Conservation (phyloP, 805 yeast genomes). For the Torulaspora quercuum region DNA sequence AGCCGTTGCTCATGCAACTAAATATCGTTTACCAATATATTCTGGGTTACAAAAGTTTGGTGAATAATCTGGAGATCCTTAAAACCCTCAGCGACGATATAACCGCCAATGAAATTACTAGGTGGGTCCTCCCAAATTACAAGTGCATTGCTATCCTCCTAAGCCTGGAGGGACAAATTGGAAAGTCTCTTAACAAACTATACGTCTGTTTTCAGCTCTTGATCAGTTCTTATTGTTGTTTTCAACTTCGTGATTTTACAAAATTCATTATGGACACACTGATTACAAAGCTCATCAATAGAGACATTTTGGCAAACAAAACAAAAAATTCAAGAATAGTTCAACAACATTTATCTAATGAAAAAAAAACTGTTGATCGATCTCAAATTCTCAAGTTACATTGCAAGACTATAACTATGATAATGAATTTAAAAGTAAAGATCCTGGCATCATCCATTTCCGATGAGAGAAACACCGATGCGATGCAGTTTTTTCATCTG, state of each 20-base stretch:
- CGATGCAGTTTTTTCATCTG: constrained; percentile 8
- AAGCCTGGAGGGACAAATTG: neutral
- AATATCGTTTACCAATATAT: constrained; percentile 10
- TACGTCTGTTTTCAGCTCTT: constrained; percentile 22
- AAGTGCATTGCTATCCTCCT: constrained; percentile 8
- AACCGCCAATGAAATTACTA: constrained; percentile 13
- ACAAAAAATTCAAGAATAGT: constrained; percentile 11
- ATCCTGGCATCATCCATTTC: neutral
- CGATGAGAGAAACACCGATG: constrained; percentile 2
- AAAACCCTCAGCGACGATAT: constrained; percentile 19
- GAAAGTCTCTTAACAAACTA: constrained; percentile 9
- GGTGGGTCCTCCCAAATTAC: constrained; percentile 22
- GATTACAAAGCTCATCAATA: constrained; percentile 9
- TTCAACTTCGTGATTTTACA: constrained; percentile 1
- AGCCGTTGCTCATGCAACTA: constrained; percentile 9
- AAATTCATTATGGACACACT: constrained; percentile 10
- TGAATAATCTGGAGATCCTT: constrained; percentile 12
- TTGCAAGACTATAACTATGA: constrained; percentile 9
- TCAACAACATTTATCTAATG: constrained; percentile 5
- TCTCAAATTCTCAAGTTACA: constrained; percentile 9
- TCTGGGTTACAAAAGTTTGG: constrained; percentile 1
- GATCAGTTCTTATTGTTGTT: constrained; percentile 21
- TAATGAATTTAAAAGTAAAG: constrained; percentile 12
- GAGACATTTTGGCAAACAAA: constrained; percentile 10
- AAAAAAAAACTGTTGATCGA: constrained; percentile 3